Evolutionary conservation across 1,284 basidiomycete genomes (phyloP), one percentile per base, ranked within the genome.

Genomic region (Ceratobasidium sp.): DNA sequence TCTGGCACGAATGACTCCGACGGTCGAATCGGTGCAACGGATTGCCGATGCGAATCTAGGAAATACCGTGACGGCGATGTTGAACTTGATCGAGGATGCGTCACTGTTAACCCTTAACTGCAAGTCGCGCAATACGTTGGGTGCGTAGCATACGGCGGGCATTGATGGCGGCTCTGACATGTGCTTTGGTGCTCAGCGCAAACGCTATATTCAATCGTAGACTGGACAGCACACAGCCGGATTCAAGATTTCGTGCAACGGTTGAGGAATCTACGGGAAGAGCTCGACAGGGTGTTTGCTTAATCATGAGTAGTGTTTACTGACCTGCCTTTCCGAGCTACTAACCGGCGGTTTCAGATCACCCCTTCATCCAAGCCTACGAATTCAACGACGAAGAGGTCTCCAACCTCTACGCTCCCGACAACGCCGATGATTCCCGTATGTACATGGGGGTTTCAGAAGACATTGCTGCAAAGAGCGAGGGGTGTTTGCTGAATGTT

Each of bases 51-150:
- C 56, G 1, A 32, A 59, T 32, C 29, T 64, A n/a, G 44, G 19
- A 22, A 17, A 43, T 17, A 64, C 44, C 2, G 25, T 64, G 9
- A n/a, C 37, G 34, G 44, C 37, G 17, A 43, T 64, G 61, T 15
- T 68, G 66, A 52, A 54, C 15, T 32, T 68, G 19, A 7, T 68
- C 32, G 66, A 68, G 34, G 66, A 68, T 68, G 49, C 51, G 11
- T 54, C 51, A 7, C 15, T 68, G 22, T 68, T 54, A 15, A 37
- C 37, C 6, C 22, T 68, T 17, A 43, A 68, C n/a, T 52, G 37
- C 17, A 43, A 68, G 17, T 37, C 66, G 34, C 49, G 37, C 17
- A 25, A 8, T 49, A 32, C 32, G 3, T n/a, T 9, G 17, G 61
- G 66, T 52, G 8, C 4, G 66, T 54, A 34, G 6, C 56, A 40